Conservation (phyloP, 176 grass and related monocot genomes). For the Tillandsia fasciculata region DNA sequence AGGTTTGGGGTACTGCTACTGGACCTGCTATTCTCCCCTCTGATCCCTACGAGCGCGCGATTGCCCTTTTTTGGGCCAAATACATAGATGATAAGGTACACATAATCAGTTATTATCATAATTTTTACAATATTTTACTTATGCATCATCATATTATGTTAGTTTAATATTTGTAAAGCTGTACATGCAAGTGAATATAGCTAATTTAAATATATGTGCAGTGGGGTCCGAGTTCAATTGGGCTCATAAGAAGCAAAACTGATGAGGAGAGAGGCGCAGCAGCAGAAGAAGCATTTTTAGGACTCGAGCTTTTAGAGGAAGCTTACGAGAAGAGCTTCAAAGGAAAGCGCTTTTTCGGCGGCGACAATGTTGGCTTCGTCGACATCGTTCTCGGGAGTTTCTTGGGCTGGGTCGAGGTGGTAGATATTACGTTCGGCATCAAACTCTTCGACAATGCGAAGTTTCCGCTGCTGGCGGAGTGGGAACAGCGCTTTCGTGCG, state of each 20-base stretch:
- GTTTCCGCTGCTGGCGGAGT: conserved; percentile 25
- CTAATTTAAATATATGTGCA: conserved; percentile 13
- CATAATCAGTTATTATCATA: neutral
- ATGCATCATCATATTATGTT: neutral
- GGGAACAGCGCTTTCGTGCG: conserved; percentile 36
- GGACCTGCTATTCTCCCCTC: conserved; percentile 8
- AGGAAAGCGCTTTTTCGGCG: conserved; percentile 30
- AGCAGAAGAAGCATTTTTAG: conserved; percentile 9
- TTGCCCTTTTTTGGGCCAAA: conserved; percentile 25
- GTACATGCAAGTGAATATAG: no score
- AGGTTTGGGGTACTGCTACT: neutral
- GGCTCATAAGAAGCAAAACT: conserved; percentile 19
- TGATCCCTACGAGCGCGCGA: conserved; percentile 24
- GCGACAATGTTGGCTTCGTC: conserved; percentile 22
- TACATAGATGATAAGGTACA: conserved; percentile 26
- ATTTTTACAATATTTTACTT: neutral
- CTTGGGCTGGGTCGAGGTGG: conserved; percentile 28
- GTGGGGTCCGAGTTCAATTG: conserved; percentile 18
- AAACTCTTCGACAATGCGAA: conserved; percentile 27
- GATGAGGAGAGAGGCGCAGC: conserved; percentile 27
- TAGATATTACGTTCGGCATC: conserved; percentile 20
- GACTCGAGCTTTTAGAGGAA: conserved; percentile 29
- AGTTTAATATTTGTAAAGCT: no score
- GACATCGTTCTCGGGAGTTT: conserved; percentile 36
- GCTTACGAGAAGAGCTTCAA: conserved; percentile 25